phyloP scores from a whole-genome alignment of 2,329 filamentous ascomycete genomes.

The Beauveria asiatica region DNA sequence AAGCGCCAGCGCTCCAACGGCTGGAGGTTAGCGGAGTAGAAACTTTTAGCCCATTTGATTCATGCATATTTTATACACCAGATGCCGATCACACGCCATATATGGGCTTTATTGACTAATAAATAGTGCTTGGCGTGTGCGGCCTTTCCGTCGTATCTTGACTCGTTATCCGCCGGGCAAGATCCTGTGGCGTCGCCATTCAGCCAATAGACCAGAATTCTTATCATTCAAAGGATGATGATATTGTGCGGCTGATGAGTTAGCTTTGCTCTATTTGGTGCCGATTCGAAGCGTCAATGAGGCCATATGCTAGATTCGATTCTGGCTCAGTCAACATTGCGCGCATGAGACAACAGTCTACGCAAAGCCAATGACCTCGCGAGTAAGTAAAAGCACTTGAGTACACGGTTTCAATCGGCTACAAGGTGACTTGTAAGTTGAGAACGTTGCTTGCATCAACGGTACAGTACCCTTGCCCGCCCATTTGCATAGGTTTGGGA shows the following conservation, averaged over 20 bases:
- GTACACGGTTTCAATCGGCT: too few species aligned
- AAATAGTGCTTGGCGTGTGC: not conserved
- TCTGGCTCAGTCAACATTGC: too few species aligned
- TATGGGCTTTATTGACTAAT: not conserved
- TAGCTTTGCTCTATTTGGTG: not conserved
- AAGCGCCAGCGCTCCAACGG: not conserved
- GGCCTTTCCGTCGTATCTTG: slow-evolving; percentile 22
- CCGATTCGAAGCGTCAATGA: not conserved
- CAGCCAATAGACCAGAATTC: not conserved
- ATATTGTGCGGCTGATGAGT: not conserved
- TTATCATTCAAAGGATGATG: not conserved
- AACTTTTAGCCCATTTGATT: not conserved
- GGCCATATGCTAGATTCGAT: too few species aligned
- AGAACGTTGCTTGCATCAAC: too few species aligned
- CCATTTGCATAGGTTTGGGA: too few species aligned
- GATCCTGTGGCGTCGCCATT: slow-evolving; percentile 39
- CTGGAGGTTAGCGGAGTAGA: not conserved
- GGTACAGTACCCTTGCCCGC: too few species aligned
- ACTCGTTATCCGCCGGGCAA: slow-evolving; percentile 35
- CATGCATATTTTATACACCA: not conserved
- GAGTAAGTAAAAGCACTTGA: too few species aligned
- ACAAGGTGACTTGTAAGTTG: too few species aligned
- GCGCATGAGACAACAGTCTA: too few species aligned
- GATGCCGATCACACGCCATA: not conserved
- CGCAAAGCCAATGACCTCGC: too few species aligned